A percentile compares a stretch with the other conserved stretches of the same genome.
Conservation (phyloP, 116 monocot species). For the Iris pallida region DNA sequence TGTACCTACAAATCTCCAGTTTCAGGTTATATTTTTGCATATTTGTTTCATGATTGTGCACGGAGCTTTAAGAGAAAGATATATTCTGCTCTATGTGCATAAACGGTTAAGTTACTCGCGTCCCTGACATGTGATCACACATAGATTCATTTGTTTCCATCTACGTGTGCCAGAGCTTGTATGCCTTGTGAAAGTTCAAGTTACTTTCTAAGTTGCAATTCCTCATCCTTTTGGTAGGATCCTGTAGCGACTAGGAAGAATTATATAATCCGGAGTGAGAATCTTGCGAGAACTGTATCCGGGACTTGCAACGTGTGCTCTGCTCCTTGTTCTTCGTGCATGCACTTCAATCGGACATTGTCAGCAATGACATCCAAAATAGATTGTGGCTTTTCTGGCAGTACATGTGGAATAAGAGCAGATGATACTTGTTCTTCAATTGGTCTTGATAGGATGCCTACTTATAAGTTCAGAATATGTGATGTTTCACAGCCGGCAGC, state of each 20-base stretch:
- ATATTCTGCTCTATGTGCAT: background rate
- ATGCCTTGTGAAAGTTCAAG: too few relatives aligned
- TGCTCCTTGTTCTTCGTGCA: constrained; percentile 83
- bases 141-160: background rate
- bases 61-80: background rate
- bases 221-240: constrained; percentile 19
- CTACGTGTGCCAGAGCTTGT: too few relatives aligned
- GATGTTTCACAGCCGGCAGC: constrained; percentile 20
- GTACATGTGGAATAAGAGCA: constrained; percentile 28
- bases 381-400: constrained; percentile 32
- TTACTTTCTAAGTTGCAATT: background rate
- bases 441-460: constrained; percentile 17
- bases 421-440: constrained; percentile 34
- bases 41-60: background rate
- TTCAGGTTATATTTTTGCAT: background rate
- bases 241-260: constrained; percentile 8
- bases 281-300: constrained; percentile 29
- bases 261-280: constrained; percentile 5
- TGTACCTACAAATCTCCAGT: background rate
- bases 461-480: constrained; percentile 32
- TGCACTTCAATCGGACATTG: constrained; percentile 42
- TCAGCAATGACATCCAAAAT: constrained; percentile 53
- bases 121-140: background rate
- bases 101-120: background rate
- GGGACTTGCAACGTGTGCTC: constrained; percentile 79